Evolutionary conservation across 371 early-diverging fungal species (phyloP).

Genomic region (Circinella minor): DNA sequence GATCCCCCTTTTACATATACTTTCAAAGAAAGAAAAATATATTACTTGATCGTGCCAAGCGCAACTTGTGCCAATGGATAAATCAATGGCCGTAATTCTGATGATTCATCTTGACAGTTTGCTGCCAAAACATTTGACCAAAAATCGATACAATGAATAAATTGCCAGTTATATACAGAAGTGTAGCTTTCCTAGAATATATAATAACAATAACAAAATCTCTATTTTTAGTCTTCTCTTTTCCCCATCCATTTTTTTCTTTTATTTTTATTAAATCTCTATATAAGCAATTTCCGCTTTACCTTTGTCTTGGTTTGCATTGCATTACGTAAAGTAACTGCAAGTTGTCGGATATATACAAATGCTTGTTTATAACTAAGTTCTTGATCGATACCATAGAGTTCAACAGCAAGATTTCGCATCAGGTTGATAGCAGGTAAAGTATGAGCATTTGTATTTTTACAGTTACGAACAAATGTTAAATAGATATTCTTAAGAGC

Average conservation of each 20-base stretch:
- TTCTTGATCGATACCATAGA: conserved; percentile 76
- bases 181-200: conserved; percentile 72
- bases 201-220: not conserved
- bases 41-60: conserved; percentile 71
- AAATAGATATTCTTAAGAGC: conserved; percentile 78
- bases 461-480: conserved; percentile 79
- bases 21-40: too few relatives aligned
- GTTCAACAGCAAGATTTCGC: conserved; percentile 88
- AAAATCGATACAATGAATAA: conserved; percentile 84
- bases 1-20: too few relatives aligned
- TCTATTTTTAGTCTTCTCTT: not conserved
- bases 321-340: conserved; percentile 85
- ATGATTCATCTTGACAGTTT: conserved; percentile 67
- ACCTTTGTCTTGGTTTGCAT: conserved; percentile 77
- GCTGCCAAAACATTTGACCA: conserved; percentile 86
- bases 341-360: conserved; percentile 90
- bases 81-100: conserved; percentile 76
- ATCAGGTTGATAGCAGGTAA: conserved; percentile 86
- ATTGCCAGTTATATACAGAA: conserved; percentile 95
- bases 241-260: not conserved
- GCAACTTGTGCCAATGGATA: conserved; percentile 92
- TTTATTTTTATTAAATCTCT: too few relatives aligned
- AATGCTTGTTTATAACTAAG: conserved; percentile 92
- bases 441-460: conserved; percentile 78
- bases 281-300: not conserved